phyloP scores from a whole-genome alignment of 1,284 basidiomycete genomes.

The Sporisorium graminicola region DNA sequence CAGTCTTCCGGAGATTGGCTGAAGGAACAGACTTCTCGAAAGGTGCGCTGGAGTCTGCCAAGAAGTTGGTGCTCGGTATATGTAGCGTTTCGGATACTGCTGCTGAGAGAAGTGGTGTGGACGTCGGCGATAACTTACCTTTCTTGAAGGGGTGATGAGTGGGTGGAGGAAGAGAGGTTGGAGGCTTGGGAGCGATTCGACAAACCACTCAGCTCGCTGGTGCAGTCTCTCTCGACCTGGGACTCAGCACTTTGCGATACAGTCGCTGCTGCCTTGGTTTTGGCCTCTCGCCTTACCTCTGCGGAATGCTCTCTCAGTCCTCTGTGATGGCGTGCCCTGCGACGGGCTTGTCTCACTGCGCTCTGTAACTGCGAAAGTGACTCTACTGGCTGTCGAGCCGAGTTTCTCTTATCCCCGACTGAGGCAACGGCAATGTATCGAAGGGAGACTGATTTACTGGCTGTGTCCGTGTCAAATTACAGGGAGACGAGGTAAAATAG shows the following conservation, averaged over 20 bases:
- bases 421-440: slow-evolving; percentile 7
- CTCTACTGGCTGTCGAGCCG: not conserved
- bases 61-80: not conserved
- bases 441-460: not conserved
- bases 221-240: slow-evolving; percentile 3
- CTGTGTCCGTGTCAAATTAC: not conserved
- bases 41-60: slow-evolving; percentile 8
- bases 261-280: slow-evolving; percentile 31
- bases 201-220: slow-evolving; percentile 10
- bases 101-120: slow-evolving; percentile 6
- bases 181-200: slow-evolving; percentile 16
- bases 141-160: slow-evolving; percentile 56
- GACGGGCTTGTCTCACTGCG: slow-evolving; percentile 6
- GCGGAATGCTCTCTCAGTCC: not conserved
- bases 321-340: slow-evolving; percentile 1
- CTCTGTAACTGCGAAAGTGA: not conserved
- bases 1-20: slow-evolving; percentile 10
- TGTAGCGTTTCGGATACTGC: not conserved
- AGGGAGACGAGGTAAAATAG: not conserved
- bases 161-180: slow-evolving; percentile 40
- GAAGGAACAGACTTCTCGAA: not conserved
- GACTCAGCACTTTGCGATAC: slow-evolving; percentile 19
- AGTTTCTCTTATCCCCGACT: slow-evolving; percentile 7
- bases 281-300: slow-evolving; percentile 3
- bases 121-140: slow-evolving; percentile 49